phyloP scores from a whole-genome alignment of 805 yeast species.

The Cyberlindnera mississippiensis region DNA sequence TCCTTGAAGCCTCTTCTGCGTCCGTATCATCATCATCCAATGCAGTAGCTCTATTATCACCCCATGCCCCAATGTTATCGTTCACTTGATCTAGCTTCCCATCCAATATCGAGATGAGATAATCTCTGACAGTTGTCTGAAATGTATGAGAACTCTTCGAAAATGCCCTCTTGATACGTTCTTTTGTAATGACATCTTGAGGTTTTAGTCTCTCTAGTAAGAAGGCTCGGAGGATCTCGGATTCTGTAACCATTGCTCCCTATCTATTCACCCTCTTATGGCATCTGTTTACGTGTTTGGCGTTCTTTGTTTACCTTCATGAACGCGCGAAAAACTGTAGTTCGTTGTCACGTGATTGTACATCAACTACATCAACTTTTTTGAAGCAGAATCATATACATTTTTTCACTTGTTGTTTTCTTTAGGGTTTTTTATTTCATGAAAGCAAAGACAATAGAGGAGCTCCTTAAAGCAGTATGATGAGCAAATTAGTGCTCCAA shows the following conservation, averaged over 20 bases:
- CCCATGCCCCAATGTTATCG: conserved; percentile 5
- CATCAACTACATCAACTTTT: no score
- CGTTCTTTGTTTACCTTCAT: neutral
- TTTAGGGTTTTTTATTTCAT: no score
- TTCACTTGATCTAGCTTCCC: conserved; percentile 7
- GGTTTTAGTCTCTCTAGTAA: conserved; percentile 17
- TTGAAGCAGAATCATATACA: no score
- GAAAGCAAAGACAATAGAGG: neutral
- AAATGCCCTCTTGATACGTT: conserved; percentile 10
- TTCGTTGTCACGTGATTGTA: no score
- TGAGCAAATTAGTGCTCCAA: conserved; percentile 62
- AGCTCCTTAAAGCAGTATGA: no score
- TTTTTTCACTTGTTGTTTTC: no score
- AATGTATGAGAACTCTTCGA: conserved; percentile 9
- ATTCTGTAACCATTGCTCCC: conserved; percentile 19
- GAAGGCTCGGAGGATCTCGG: conserved; percentile 14
- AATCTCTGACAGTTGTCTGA: conserved; percentile 7
- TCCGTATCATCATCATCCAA: neutral
- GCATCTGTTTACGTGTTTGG: neutral
- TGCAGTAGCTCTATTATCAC: no score
- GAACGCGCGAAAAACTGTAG: neutral
- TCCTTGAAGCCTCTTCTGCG: conserved; percentile 2
- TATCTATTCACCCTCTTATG: neutral
- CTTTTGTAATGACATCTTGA: conserved; percentile 1
- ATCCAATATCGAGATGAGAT: conserved; percentile 1